Evolutionary conservation across 345 rosid genomes (phyloP).

Genomic region (Eucalyptus rudis): DNA sequence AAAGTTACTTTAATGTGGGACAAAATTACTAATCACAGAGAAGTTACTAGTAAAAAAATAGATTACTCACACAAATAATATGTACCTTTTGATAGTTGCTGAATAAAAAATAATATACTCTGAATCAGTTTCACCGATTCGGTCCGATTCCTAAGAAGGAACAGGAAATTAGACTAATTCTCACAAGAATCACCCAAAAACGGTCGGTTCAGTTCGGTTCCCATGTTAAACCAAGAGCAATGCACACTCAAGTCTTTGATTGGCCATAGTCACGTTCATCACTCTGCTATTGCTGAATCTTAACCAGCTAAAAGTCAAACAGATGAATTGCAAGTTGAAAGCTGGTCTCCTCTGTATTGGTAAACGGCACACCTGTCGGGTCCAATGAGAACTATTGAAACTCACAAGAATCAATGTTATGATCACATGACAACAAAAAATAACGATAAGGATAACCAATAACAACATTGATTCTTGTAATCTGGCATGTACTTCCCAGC

Average conservation of each 20-base stretch:
- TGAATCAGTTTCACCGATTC: accelerated
- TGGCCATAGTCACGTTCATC: background rate
- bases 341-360: background rate
- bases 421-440: background rate
- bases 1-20: background rate
- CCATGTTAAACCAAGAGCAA: background rate
- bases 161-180: too few species aligned
- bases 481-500: background rate
- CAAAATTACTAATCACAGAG: accelerated
- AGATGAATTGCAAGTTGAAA: background rate
- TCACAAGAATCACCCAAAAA: accelerated
- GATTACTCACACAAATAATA: background rate
- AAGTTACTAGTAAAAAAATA: background rate
- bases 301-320: background rate
- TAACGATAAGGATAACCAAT: background rate
- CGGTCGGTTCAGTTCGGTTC: background rate
- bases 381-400: background rate
- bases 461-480: background rate
- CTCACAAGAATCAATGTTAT: background rate
- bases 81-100: accelerated
- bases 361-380: background rate
- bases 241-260: background rate
- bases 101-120: background rate
- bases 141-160: accelerated
- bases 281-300: background rate